These are phyloP conservation scores for Fusarium fracticaudum DNA, from an alignment of 2,329 filamentous ascomycete species.

Conservation along the genomic window DNA sequence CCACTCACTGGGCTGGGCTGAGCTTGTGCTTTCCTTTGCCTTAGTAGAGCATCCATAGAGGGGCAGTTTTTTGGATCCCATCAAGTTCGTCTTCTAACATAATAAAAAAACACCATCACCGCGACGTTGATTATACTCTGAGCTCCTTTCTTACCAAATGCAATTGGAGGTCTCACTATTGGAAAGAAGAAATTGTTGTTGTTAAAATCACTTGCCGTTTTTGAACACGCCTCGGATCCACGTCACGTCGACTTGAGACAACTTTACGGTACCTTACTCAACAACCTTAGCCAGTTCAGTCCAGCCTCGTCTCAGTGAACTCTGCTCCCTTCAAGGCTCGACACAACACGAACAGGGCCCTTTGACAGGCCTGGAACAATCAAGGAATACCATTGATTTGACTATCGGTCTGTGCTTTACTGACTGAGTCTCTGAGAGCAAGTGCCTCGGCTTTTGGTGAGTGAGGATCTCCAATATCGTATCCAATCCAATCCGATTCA, in stretches of 20 bases:
- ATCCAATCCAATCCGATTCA: conserved; percentile 21
- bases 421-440: conserved; percentile 6
- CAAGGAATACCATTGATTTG: not conserved
- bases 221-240: conserved; percentile 24
- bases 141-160: not conserved
- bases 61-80: conserved; percentile 28
- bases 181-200: not conserved
- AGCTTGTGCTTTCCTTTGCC: conserved; percentile 12
- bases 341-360: not conserved
- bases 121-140: not conserved
- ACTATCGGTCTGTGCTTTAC: conserved; percentile 19
- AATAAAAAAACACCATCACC: conserved; percentile 7
- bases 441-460: conserved; percentile 36
- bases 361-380: not conserved
- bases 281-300: conserved; percentile 18
- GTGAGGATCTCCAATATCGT: conserved; percentile 19
- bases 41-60: conserved; percentile 31
- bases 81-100: conserved; percentile 27
- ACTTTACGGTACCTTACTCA: not conserved
- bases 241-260: conserved; percentile 24
- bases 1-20: conserved; percentile 20
- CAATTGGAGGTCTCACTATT: not conserved
- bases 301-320: conserved; percentile 27
- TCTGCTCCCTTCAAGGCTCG: conserved; percentile 5
- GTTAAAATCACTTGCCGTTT: conserved; percentile 9